These are phyloP conservation scores for Podospora fimiseda DNA, from an alignment of 495 filamentous ascomycete species.

Conservation along the genomic window DNA sequence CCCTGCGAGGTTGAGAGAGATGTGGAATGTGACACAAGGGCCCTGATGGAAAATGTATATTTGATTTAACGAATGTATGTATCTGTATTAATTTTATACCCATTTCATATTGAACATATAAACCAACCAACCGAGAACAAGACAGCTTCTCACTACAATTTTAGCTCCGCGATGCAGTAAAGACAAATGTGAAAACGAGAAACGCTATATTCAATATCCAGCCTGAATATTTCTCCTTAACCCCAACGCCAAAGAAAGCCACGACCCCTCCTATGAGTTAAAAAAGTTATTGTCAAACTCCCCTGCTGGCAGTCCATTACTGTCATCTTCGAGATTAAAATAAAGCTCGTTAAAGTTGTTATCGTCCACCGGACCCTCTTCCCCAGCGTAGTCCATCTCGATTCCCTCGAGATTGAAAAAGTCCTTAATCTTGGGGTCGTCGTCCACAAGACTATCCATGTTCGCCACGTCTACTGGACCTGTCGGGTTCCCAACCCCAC, in stretches of 20 bases:
- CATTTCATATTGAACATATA: not conserved
- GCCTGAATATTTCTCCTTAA: too few relatives aligned
- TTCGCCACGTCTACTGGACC: constrained; percentile 14
- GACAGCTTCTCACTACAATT: too few relatives aligned
- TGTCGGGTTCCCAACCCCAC: not conserved
- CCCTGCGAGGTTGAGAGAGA: constrained; percentile 26
- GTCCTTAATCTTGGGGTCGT: constrained; percentile 32
- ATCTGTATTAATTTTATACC: constrained; percentile 1
- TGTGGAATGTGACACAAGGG: constrained; percentile 40
- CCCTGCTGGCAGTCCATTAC: constrained; percentile 15
- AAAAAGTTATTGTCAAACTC: constrained; percentile 33
- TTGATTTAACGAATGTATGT: not conserved
- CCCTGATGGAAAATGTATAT: constrained; percentile 19
- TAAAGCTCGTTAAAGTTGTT: constrained; percentile 41
- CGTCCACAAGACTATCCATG: constrained; percentile 19
- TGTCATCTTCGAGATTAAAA: constrained; percentile 29
- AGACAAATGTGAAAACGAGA: not conserved
- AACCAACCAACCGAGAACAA: too few relatives aligned
- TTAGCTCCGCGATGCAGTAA: not conserved
- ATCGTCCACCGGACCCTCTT: constrained; percentile 26
- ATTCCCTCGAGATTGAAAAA: constrained; percentile 31
- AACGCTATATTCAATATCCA: too few relatives aligned
- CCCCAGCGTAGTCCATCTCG: constrained; percentile 33
- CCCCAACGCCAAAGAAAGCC: too few relatives aligned
- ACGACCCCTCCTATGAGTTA: not conserved